Conservation (phyloP, 176 grass and related monocot genomes). For the Thalia dealbata region DNA sequence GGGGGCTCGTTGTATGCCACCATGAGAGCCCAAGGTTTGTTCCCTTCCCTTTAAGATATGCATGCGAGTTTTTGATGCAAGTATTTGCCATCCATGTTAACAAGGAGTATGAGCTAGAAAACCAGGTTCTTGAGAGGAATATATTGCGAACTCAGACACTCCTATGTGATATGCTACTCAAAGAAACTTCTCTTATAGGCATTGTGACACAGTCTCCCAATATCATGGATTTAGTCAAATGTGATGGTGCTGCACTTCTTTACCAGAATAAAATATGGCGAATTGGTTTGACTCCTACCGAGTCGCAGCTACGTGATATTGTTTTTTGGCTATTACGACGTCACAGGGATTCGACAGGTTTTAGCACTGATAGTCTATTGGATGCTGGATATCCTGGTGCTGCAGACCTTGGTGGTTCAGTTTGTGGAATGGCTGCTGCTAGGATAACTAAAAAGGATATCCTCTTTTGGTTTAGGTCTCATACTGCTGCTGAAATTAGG, state of each 20-base stretch:
- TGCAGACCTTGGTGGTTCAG: conserved; percentile 44
- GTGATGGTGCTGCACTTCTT: conserved; percentile 72
- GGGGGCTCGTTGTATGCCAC: conserved; percentile 87
- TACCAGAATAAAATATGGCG: conserved; percentile 61
- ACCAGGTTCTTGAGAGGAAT: conserved; percentile 73
- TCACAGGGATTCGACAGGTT: conserved; percentile 85
- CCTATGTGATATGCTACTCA: conserved; percentile 70
- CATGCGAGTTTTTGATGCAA: conserved; percentile 85
- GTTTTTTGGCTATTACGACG: conserved; percentile 62
- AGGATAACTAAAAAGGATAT: conserved; percentile 75
- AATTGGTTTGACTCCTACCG: conserved; percentile 44
- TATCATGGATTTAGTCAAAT: conserved; percentile 86
- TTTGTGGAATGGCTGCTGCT: conserved; percentile 84
- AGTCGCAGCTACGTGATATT: conserved; percentile 60
- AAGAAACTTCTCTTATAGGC: conserved; percentile 56
- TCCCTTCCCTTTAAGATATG: conserved; percentile 78
- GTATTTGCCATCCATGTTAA: conserved; percentile 91
- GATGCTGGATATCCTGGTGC: conserved; percentile 91
- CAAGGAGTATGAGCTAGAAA: conserved; percentile 81
- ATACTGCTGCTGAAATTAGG: conserved; percentile 65
- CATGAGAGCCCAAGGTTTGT: conserved; percentile 79
- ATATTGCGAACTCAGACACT: conserved; percentile 74
- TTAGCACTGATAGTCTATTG: conserved; percentile 82
- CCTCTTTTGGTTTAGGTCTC: conserved; percentile 87
- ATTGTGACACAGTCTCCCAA: conserved; percentile 68